Conservation (phyloP, 129 eudicot species). For the Saussurea involucrata region DNA sequence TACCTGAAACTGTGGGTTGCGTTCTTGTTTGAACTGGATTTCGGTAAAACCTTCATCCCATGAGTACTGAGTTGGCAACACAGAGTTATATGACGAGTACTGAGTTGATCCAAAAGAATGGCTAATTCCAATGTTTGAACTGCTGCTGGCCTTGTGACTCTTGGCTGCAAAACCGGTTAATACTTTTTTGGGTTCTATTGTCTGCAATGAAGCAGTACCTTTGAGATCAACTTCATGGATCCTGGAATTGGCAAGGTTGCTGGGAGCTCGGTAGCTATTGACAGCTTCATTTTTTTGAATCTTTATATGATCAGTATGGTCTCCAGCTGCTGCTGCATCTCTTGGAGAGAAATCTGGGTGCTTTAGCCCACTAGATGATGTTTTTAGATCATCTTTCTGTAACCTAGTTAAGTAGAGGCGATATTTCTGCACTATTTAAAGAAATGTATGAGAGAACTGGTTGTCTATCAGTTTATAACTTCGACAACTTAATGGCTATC, state of each 20-base stretch:
- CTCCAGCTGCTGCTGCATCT: slow-evolving; percentile 43
- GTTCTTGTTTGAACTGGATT: slow-evolving; percentile 50
- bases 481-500: not conserved
- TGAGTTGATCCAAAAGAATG: slow-evolving; percentile 38
- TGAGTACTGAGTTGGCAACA: slow-evolving; percentile 39
- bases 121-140: slow-evolving; percentile 30
- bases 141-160: slow-evolving; percentile 32
- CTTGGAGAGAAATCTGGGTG: slow-evolving; percentile 46
- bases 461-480: not conserved
- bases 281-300: slow-evolving; percentile 34
- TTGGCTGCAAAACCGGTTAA: slow-evolving; percentile 44
- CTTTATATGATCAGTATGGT: slow-evolving; percentile 31
- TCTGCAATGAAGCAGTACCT: slow-evolving; percentile 28
- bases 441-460: slow-evolving; percentile 25
- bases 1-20: slow-evolving; percentile 31
- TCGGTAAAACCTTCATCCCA: slow-evolving; percentile 40
- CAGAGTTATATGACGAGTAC: slow-evolving; percentile 33
- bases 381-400: slow-evolving; percentile 68
- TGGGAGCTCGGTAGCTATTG: slow-evolving; percentile 28
- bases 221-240: slow-evolving; percentile 34
- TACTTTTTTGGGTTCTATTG: slow-evolving; percentile 35
- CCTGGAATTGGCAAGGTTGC: slow-evolving; percentile 26
- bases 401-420: slow-evolving; percentile 89
- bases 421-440: slow-evolving; percentile 75
- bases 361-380: slow-evolving; percentile 47